Conservation (phyloP, 2,329 filamentous ascomycete species). For the Trichoderma lentiforme region DNA sequence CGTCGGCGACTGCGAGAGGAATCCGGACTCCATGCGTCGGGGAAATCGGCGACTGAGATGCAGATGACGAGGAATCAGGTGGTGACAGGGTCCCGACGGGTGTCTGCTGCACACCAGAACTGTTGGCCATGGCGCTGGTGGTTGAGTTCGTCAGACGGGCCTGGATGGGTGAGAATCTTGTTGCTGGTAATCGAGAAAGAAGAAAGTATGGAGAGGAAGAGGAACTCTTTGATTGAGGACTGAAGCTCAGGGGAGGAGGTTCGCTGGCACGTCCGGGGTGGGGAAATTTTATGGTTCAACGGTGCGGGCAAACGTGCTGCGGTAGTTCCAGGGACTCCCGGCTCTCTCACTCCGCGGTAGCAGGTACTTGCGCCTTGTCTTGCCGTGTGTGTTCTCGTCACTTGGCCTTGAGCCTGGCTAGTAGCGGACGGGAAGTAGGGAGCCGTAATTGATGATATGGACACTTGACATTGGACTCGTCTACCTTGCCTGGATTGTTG, state of each 20-base stretch:
- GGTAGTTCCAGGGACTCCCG: constrained; percentile 12
- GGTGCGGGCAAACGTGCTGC: background rate
- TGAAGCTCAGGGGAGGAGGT: constrained; percentile 8
- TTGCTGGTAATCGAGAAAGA: background rate
- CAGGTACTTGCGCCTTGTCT: background rate
- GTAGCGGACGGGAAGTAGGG: background rate
- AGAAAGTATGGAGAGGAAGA: background rate
- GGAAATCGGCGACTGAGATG: constrained; percentile 20
- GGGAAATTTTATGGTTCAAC: constrained; percentile 15
- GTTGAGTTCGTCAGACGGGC: background rate
- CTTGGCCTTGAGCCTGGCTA: background rate
- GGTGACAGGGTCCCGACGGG: constrained; percentile 16
- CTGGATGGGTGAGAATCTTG: background rate
- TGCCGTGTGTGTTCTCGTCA: background rate
- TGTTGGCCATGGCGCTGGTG: constrained; percentile 16
- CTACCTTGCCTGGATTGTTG: background rate
- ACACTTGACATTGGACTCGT: background rate
- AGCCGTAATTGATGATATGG: background rate
- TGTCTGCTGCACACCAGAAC: constrained; percentile 18
- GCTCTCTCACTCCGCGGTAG: background rate
- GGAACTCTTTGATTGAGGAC: background rate
- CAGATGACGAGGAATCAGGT: constrained; percentile 12
- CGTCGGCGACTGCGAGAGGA: constrained; percentile 8
- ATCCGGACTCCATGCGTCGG: constrained; percentile 12
- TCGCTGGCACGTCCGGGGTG: constrained; percentile 5